Evolutionary conservation across 176 grass and related monocot species (phyloP), one percentile per base, ranked within the genome.

Genomic region (Rhynchospora breviuscula): DNA sequence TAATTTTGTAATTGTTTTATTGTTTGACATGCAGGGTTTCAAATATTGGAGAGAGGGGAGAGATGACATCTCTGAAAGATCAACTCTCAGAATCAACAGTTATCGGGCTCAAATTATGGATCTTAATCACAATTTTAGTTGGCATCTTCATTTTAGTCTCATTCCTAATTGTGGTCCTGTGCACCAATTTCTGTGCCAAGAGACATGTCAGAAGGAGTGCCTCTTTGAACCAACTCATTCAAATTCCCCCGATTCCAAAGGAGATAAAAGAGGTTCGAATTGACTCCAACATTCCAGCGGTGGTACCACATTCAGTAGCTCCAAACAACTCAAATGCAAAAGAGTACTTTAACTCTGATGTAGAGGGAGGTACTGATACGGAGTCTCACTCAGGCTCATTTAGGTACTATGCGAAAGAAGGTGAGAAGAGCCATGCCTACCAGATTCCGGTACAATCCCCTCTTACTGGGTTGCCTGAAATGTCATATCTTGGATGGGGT

Each of bases 401-500:
- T 85, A 91, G 84, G 88, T 93, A 92, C 64, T 67, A 87, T 49
- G 64, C 90, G 94, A 68, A 79, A 8, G 71, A 75, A 52, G 47
- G 71, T 26, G 71, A 53, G 47, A 75, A 75, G 71, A 48, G 71
- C 53, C 47, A 14, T 87, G 59, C 85, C 86, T 29, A 94, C 92
- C 62, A 91, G 89, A 86, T 21, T 23, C 15, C 76, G 45, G 23
- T 90, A 92, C 78, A 79, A 87, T 91, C 87, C 0, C 94, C 92
- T 67, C 90, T 87, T 97, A 78, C 64, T 29, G 3, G 95, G 92
- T 46, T 87, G 54, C 96, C 90, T 59, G 96, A 98, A 61, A 91
- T 95, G 79, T 98, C 96, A 83, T 90, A 98, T 83, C 96, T 95
- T 79, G 96, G 96, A 15, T 98, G 96, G 96, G 96, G 96, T 26